Conservation (phyloP, 495 filamentous ascomycete genomes). For the Recurvomyces mirabilis region DNA sequence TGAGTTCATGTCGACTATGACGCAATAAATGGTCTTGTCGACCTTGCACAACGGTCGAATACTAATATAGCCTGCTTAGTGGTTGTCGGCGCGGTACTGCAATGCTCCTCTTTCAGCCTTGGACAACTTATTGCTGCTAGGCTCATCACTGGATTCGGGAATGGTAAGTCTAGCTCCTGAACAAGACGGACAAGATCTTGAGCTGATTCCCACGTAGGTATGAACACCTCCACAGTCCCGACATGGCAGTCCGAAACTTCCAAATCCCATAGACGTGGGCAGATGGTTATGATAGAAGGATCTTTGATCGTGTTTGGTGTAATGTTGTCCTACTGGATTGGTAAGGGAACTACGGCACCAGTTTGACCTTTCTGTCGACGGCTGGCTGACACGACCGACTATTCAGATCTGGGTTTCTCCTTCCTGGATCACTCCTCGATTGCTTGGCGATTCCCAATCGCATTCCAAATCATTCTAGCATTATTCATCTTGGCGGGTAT, state of each 20-base stretch:
- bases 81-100: constrained; percentile 56
- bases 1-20: no score
- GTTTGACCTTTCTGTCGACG: no score
- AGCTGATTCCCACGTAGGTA: no score
- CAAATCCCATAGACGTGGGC: constrained; percentile 28
- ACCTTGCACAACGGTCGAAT: no score
- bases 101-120: constrained; percentile 49
- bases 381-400: no score
- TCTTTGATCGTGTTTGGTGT: constrained; percentile 27
- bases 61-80: no score
- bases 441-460: constrained; percentile 40
- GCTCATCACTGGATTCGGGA: constrained; percentile 55
- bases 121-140: constrained; percentile 55
- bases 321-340: no score
- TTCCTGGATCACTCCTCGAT: constrained; percentile 35
- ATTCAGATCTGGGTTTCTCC: constrained; percentile 37
- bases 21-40: no score
- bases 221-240: constrained; percentile 38
- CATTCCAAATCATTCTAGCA: constrained; percentile 23
- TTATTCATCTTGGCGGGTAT: constrained; percentile 14
- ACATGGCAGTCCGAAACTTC: constrained; percentile 27
- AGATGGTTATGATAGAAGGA: constrained; percentile 32
- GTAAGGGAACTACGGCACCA: no score
- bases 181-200: no score
- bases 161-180: no score